Evolutionary conservation across 768 basidiomycete species (phyloP), one percentile per base, ranked within the genome.

Genomic region (Mycena leptocephala): DNA sequence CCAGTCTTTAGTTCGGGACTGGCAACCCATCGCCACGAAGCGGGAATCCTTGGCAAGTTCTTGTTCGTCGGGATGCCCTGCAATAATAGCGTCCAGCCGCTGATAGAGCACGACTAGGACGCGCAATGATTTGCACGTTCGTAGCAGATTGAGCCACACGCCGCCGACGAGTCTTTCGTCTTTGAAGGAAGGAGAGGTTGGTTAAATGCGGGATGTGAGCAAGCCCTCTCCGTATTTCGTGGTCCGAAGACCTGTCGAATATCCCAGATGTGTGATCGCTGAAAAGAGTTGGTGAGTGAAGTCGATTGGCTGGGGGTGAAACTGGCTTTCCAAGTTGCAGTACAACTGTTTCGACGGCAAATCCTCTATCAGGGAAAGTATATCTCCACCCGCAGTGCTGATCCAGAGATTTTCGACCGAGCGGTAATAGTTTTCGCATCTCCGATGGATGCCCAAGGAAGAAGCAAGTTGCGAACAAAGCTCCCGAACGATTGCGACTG

Each of bases 371-470:
- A 37, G 9, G 3, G 35, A 3, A 26, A 61, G 28, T 9, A 43
- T 7, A 1, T 32, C 30, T 5, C 5, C 8, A 8, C 2, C 28
- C 6, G 5, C 28, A 16, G 11, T 20, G 14, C 13, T 26, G 46
- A 67, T n/a, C 69, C 69, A 70, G 18, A 70, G 69, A 48, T 70
- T 33, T 46, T 70, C 43, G 56, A 70, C 22, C 3, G 20, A 13
- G n/a, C 24, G 33, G 41, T 58, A 70, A 70, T 5, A 32, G 20
- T 20, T 22, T 28, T 10, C 3, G 26, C 37, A 22, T 41, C 69
- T 32, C 5, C 7, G 4, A 33, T 8, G 11, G 53, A 24, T n/a
- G 5, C n/a, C 16, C 9, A n/a, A 6, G 22, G 2, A n/a, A 70
- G 41, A n/a, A 33, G 28, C 3, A 61, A 20, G 20, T 70, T 20